Evolutionary conservation across 768 basidiomycete species (phyloP).

Genomic region (Auricularia cornea): DNA sequence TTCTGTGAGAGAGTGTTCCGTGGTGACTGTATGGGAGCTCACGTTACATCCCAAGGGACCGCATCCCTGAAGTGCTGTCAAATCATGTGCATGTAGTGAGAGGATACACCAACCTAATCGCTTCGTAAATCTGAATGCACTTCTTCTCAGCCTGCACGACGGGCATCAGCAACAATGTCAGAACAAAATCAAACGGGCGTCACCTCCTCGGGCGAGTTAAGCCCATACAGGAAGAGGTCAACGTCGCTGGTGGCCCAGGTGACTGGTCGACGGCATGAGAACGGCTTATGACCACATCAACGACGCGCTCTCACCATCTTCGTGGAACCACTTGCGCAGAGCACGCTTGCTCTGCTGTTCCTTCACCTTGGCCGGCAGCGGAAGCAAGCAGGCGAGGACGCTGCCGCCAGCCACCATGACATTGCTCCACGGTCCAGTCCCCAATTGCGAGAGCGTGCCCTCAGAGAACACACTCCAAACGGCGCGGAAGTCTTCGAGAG

Average conservation of each 20-base stretch:
- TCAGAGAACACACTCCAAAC: constrained; percentile 60
- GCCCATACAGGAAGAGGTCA: constrained; percentile 54
- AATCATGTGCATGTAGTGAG: too few species aligned
- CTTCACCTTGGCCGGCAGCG: constrained; percentile 40
- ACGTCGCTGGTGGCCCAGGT: constrained; percentile 54
- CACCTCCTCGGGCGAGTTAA: constrained; percentile 43
- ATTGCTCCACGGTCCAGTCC: constrained; percentile 46
- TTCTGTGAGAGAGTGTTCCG: background rate
- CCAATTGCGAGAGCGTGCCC: constrained; percentile 48
- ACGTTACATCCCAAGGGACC: constrained; percentile 58
- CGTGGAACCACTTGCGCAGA: constrained; percentile 51
- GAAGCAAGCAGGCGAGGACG: constrained; percentile 48
- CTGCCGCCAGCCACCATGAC: constrained; percentile 55
- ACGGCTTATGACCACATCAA: background rate
- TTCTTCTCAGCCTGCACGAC: constrained; percentile 44
- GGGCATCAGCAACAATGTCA: background rate
- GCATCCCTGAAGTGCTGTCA: constrained; percentile 33
- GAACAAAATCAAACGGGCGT: constrained; percentile 3
- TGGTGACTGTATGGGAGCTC: background rate
- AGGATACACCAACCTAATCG: constrained; percentile 25
- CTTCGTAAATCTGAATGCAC: constrained; percentile 51
- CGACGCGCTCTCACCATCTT: constrained; percentile 13
- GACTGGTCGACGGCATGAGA: background rate
- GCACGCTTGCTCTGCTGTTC: constrained; percentile 38
- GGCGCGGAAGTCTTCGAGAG: constrained; percentile 51